Evolutionary conservation across 1,139 yeast species (phyloP).

Genomic region (Candida sojae): DNA sequence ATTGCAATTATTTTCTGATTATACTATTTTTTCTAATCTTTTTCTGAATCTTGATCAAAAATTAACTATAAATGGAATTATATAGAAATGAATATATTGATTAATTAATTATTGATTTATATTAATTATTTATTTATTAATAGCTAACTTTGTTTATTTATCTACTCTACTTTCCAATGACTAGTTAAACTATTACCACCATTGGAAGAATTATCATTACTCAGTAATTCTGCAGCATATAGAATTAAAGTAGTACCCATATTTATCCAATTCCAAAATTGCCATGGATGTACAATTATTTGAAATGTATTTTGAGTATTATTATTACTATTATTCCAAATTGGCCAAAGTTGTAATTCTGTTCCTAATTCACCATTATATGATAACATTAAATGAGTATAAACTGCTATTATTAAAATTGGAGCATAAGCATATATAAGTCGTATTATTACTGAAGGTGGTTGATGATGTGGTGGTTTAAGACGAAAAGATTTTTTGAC

Average conservation of each 20-base stretch:
- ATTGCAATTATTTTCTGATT: conserved; percentile 38
- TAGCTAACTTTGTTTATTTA: neutral
- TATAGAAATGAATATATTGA: conserved; percentile 2
- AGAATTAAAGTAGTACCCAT: conserved; percentile 77
- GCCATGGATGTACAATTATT: conserved; percentile 73
- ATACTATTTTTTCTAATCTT: neutral
- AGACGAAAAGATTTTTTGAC: conserved; percentile 15
- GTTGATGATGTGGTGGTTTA: conserved; percentile 25
- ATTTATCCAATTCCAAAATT: conserved; percentile 96
- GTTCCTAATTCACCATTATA: conserved; percentile 75
- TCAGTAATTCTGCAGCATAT: conserved; percentile 74
- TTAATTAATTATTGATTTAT: neutral
- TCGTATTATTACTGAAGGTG: conserved; percentile 51
- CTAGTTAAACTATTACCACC: conserved; percentile 34
- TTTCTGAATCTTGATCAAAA: conserved; percentile 1
- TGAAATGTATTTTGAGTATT: conserved; percentile 13
- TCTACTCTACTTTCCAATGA: conserved; percentile 47
- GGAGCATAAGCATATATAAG: conserved; percentile 88
- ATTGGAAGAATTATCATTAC: conserved; percentile 34
- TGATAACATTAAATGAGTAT: conserved; percentile 90
- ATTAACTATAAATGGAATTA: conserved; percentile 2
- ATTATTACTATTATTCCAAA: conserved; percentile 30
- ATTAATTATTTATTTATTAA: neutral
- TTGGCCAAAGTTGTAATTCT: conserved; percentile 62
- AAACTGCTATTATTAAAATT: conserved; percentile 89